These are phyloP conservation scores for Tylopilus intermedius DNA, from an alignment of 768 basidiomycete species.

Conservation along the genomic window DNA sequence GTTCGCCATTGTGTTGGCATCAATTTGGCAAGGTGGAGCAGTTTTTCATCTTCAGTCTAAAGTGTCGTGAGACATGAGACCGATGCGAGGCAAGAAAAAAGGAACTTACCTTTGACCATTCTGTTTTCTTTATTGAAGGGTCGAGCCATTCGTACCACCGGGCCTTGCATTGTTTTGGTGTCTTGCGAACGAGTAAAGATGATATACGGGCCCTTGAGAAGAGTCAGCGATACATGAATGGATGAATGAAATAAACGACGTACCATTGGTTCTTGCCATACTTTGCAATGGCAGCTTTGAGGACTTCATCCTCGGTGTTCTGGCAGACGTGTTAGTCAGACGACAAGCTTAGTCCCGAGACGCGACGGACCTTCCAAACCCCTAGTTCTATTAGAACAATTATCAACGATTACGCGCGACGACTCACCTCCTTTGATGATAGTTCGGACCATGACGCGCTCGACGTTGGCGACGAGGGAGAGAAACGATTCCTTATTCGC, in stretches of 20 bases:
- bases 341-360: neutral
- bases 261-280: conserved; percentile 96
- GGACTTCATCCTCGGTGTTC: conserved; percentile 97
- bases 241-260: conserved; percentile 2
- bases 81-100: neutral
- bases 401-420: conserved; percentile 5
- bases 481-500: conserved; percentile 4
- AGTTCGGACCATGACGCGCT: conserved; percentile 66
- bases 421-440: conserved; percentile 83
- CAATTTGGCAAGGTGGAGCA: conserved; percentile 93
- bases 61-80: neutral
- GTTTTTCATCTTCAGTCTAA: conserved; percentile 96
- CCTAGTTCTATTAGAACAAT: conserved; percentile 34
- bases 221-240: neutral
- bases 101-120: conserved; percentile 87
- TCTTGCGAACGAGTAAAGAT: conserved; percentile 94
- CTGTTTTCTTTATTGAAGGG: conserved; percentile 99
- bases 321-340: conserved; percentile 28
- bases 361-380: conserved; percentile 68
- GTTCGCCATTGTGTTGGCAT: conserved; percentile 99
- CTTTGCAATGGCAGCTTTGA: conserved; percentile 98
- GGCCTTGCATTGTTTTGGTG: conserved; percentile 98
- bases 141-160: conserved; percentile 99
- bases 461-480: neutral
- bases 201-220: conserved; percentile 87